A percentile compares a stretch with the other conserved stretches of the same genome.
phyloP scores from a whole-genome alignment of 208 protist genomes.

The Trypanosoma congolense region DNA sequence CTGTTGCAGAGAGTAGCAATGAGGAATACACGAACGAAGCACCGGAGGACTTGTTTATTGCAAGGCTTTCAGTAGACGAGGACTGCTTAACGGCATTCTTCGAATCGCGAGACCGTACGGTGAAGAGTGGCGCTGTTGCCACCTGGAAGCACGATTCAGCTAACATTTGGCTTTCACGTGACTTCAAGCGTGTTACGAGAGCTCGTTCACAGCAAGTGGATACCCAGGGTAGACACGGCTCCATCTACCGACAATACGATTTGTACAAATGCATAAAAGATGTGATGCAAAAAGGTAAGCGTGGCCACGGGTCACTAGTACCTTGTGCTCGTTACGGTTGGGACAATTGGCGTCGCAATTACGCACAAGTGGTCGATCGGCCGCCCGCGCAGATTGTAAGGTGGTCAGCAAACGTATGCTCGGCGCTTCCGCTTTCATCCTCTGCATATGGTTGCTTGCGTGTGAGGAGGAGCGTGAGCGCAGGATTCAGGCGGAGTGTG shows the following conservation, averaged over 20 bases:
- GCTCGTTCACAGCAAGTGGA: neutral
- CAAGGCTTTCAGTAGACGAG: neutral
- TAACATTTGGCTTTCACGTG: conserved; percentile 19
- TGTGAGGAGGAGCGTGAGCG: conserved; percentile 30
- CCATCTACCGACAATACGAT: neutral
- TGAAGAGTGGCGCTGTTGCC: neutral
- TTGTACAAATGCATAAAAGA: conserved; percentile 1
- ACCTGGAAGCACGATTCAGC: conserved; percentile 14
- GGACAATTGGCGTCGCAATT: conserved; percentile 9
- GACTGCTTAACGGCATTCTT: conserved; percentile 11
- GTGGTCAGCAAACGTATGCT: no score
- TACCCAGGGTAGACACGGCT: neutral
- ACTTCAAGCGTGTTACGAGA: conserved; percentile 5
- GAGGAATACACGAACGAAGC: conserved; percentile 1
- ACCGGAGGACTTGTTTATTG: conserved; percentile 16
- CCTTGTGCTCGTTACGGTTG: conserved; percentile 11
- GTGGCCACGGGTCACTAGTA: neutral
- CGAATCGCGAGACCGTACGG: neutral
- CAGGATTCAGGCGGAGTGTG: conserved; percentile 54
- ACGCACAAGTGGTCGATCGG: conserved; percentile 1
- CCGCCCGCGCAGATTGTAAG: neutral
- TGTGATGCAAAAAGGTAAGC: neutral
- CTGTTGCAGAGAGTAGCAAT: neutral
- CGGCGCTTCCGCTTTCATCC: neutral
- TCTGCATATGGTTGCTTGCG: conserved; percentile 8